These are phyloP conservation scores for Closterium sp. DNA, from an alignment of 139 green algal genomes.

Conservation along the genomic window DNA sequence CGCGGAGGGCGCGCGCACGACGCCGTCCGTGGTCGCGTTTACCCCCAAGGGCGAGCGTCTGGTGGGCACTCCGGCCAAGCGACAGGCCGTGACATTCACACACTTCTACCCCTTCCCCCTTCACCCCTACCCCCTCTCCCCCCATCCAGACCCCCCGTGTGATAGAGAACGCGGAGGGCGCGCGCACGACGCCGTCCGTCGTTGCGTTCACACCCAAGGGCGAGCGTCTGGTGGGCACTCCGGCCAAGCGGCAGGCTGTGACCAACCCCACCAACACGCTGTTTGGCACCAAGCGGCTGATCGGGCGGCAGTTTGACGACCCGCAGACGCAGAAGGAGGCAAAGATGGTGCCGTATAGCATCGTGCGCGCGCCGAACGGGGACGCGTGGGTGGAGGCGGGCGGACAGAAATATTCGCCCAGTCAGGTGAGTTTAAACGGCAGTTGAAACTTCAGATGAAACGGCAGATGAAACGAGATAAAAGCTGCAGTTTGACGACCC, in stretches of 20 bases:
- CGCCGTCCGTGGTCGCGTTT: no score
- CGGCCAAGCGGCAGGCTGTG: conserved; percentile 95
- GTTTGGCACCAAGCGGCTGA: conserved; percentile 97
- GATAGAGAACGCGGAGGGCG: conserved; percentile 97
- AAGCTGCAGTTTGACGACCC: conserved; percentile 79
- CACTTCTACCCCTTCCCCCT: background rate
- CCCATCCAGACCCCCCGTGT: conserved; percentile 76
- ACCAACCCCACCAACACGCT: conserved; percentile 95
- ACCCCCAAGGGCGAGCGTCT: conserved; percentile 95
- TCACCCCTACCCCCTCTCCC: no score
- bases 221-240: conserved; percentile 79
- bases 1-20: conserved; percentile 92
- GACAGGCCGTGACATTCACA: conserved; percentile 88
- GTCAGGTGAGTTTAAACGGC: conserved; percentile 68
- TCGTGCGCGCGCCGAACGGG: conserved; percentile 82
- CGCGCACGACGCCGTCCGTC: conserved; percentile 94
- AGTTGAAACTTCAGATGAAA: no score
- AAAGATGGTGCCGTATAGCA: conserved; percentile 98
- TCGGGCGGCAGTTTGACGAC: conserved; percentile 90
- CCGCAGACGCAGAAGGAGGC: conserved; percentile 80
- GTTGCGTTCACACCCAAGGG: conserved; percentile 97
- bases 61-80: conserved; percentile 84
- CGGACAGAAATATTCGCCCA: conserved; percentile 89
- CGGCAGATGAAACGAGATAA: background rate
- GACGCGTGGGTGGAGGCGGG: conserved; percentile 96